Evolutionary conservation across 176 grass and related monocot genomes (phyloP).

Genomic region (Echinochloa phyllopogon): DNA sequence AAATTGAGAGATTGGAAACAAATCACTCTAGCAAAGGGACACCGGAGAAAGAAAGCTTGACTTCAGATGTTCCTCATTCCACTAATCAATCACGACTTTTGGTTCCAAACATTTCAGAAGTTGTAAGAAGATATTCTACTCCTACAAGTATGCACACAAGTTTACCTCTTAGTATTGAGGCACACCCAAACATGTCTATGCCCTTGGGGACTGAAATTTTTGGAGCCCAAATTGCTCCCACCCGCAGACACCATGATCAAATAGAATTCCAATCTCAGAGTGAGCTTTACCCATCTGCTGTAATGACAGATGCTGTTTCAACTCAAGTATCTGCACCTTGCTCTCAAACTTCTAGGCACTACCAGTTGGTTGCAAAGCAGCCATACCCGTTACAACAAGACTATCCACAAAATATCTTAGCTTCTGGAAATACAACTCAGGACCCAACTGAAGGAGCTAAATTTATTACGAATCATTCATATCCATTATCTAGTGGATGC

Average conservation of each 20-base stretch:
- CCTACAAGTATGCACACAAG: conserved; percentile 34
- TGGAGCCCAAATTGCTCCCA: conserved; percentile 32
- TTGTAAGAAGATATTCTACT: conserved; percentile 34
- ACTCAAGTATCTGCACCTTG: conserved; percentile 27
- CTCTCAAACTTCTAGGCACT: conserved; percentile 9
- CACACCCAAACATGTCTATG: not conserved
- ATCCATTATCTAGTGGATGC: conserved; percentile 3
- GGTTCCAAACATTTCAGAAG: conserved; percentile 32
- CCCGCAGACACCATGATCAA: conserved; percentile 12
- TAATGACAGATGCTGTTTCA: conserved; percentile 38
- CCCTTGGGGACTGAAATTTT: conserved; percentile 21
- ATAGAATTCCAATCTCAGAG: conserved; percentile 19
- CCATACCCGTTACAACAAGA: conserved; percentile 17
- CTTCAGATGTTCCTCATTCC: conserved; percentile 25
- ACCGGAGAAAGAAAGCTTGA: conserved; percentile 28
- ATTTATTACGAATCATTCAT: conserved; percentile 8
- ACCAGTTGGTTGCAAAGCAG: conserved; percentile 32
- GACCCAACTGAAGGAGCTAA: conserved; percentile 30
- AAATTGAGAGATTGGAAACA: conserved; percentile 26
- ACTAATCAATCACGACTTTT: conserved; percentile 1
- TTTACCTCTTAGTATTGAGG: conserved; percentile 24
- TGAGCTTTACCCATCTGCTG: conserved; percentile 4
- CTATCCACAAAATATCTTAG: conserved; percentile 33
- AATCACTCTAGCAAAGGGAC: conserved; percentile 9
- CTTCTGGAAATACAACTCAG: conserved; percentile 26